A percentile compares a stretch with the other conserved stretches of the same genome.
phyloP scores from a whole-genome alignment of 208 protist genomes.

The Leishmania major region DNA sequence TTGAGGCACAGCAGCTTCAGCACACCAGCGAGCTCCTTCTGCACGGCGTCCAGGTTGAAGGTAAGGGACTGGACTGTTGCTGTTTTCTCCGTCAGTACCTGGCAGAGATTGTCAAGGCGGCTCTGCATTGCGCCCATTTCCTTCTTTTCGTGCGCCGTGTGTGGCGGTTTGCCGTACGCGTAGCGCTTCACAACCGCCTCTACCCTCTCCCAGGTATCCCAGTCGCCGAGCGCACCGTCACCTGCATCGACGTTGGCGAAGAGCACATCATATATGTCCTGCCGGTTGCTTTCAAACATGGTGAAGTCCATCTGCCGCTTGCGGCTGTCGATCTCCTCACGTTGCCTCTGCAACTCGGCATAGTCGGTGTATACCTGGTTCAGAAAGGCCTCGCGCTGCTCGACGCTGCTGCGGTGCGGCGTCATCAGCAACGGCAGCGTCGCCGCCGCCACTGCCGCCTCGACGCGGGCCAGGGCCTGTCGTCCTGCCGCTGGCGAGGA shows the following conservation, averaged over 20 bases:
- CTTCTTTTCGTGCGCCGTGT: slow-evolving; percentile 23
- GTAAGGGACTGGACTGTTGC: slow-evolving; percentile 22
- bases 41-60: slow-evolving; percentile 23
- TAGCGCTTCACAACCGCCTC: slow-evolving; percentile 70
- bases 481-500: neutral
- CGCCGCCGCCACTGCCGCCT: slow-evolving; percentile 1
- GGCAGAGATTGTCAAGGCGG: slow-evolving; percentile 29
- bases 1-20: slow-evolving; percentile 60
- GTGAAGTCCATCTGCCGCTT: slow-evolving; percentile 60
- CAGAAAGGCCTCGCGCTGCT: slow-evolving; percentile 62
- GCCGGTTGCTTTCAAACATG: slow-evolving; percentile 61
- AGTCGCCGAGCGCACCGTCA: slow-evolving; percentile 59
- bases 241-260: slow-evolving; percentile 37
- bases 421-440: neutral
- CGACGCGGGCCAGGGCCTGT: slow-evolving; percentile 1
- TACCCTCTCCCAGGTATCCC: slow-evolving; percentile 80
- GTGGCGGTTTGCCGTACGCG: slow-evolving; percentile 55
- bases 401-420: slow-evolving; percentile 37
- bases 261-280: slow-evolving; percentile 65
- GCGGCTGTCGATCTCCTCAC: slow-evolving; percentile 54
- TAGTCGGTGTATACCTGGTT: slow-evolving; percentile 79
- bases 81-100: slow-evolving; percentile 18
- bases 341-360: slow-evolving; percentile 63
- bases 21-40: slow-evolving; percentile 59
- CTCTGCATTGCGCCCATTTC: slow-evolving; percentile 35